Evolutionary conservation across 2,329 filamentous ascomycete genomes (phyloP).

Genomic region (Paradendryphiella salina): DNA sequence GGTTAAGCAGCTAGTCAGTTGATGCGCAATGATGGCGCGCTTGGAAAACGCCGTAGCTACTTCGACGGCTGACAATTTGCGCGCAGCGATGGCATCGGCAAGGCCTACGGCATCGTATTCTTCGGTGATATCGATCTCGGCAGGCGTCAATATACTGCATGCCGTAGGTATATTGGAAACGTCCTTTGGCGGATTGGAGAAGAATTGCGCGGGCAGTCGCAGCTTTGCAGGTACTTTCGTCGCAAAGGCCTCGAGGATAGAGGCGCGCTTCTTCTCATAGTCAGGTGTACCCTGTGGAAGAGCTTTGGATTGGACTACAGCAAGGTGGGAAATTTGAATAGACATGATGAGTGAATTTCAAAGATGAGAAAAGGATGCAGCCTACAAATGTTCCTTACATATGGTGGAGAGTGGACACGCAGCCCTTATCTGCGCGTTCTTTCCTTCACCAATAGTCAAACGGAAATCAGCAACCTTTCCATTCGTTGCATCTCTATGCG

Average conservation of each 20-base stretch:
- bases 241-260: slow-evolving; percentile 21
- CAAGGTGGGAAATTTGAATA: slow-evolving; percentile 1
- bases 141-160: slow-evolving; percentile 51
- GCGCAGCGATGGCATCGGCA: slow-evolving; percentile 45
- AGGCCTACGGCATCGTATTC: slow-evolving; percentile 51
- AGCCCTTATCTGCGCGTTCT: too few relatives aligned
- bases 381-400: background rate
- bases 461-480: too few relatives aligned
- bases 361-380: background rate
- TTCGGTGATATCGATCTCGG: slow-evolving; percentile 57
- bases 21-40: slow-evolving; percentile 26
- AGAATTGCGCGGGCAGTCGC: slow-evolving; percentile 10
- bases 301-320: slow-evolving; percentile 16
- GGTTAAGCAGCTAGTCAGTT: slow-evolving; percentile 23
- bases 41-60: slow-evolving; percentile 40
- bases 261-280: slow-evolving; percentile 22
- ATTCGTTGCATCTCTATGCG: too few relatives aligned
- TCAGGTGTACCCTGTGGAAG: slow-evolving; percentile 24
- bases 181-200: slow-evolving; percentile 22
- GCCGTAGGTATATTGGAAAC: slow-evolving; percentile 22
- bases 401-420: background rate
- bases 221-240: slow-evolving; percentile 19
- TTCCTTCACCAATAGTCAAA: too few relatives aligned
- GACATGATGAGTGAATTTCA: slow-evolving; percentile 2
- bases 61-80: slow-evolving; percentile 46